These are phyloP conservation scores for Yarrowia divulgata DNA, from an alignment of 805 yeast genomes.

Conservation along the genomic window DNA sequence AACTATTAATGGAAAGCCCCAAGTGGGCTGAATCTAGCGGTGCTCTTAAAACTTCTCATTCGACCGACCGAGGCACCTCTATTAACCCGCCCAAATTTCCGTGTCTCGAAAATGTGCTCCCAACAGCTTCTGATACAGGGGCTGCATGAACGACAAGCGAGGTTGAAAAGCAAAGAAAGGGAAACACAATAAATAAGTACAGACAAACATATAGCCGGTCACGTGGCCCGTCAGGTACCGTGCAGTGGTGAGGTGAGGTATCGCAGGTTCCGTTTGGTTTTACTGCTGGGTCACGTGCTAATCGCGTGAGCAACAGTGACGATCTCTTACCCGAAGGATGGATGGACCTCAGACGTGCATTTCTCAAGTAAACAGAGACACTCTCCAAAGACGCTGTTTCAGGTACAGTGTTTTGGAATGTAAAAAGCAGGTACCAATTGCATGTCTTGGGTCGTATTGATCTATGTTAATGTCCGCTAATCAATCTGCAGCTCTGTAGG, in stretches of 20 bases:
- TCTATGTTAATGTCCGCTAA: neutral
- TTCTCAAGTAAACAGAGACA: neutral
- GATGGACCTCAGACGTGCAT: no score
- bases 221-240: neutral
- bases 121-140: slow-evolving; percentile 32
- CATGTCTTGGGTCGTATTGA: no score
- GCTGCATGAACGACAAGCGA: slow-evolving; percentile 11
- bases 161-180: neutral
- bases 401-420: neutral
- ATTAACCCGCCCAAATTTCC: neutral
- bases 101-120: neutral
- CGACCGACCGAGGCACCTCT: neutral
- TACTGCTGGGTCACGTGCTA: no score
- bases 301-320: no score
- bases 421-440: neutral
- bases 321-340: no score
- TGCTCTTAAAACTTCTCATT: neutral
- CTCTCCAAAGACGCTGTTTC: neutral
- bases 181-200: no score
- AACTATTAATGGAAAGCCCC: neutral
- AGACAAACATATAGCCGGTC: neutral
- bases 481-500: slow-evolving; percentile 17
- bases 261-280: no score
- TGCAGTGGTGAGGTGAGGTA: no score
- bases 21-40: no score